Conservation (phyloP, 306 rosid genomes). For the Leucaena leucocephala region DNA sequence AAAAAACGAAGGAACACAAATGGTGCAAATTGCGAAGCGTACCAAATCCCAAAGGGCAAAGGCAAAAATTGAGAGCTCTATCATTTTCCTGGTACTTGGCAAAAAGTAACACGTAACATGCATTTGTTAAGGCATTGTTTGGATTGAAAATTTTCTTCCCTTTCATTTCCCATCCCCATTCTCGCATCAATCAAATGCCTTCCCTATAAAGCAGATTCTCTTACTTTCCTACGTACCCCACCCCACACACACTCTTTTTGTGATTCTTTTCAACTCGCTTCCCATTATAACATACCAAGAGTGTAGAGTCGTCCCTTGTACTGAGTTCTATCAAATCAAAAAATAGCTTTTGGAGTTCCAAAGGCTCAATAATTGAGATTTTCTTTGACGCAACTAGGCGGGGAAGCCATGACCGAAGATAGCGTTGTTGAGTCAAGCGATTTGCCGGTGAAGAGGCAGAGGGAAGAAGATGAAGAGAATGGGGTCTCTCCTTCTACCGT, state of each 20-base stretch:
- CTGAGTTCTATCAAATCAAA: neutral
- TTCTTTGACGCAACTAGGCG: neutral
- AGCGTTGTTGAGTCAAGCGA: conserved; percentile 40
- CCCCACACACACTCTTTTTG: conserved; percentile 19
- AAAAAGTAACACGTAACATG: conserved; percentile 18
- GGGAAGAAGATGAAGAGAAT: conserved; percentile 61
- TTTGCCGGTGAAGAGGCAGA: conserved; percentile 64
- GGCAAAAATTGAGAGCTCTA: conserved; percentile 29
- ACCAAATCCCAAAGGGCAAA: conserved; percentile 14
- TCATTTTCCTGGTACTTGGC: conserved; percentile 31
- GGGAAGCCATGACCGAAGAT: conserved; percentile 61
- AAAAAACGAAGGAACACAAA: neutral
- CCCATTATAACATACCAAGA: neutral
- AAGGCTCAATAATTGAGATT: neutral
- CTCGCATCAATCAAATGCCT: neutral
- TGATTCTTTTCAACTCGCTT: neutral
- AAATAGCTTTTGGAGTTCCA: neutral
- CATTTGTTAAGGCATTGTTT: conserved; percentile 22
- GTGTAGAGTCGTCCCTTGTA: neutral
- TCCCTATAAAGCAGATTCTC: conserved; percentile 10
- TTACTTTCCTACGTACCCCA: conserved; percentile 1
- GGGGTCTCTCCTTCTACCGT: conserved; percentile 47
- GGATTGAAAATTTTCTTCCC: neutral
- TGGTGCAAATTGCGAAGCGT: neutral
- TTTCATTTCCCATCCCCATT: neutral